These are phyloP conservation scores for Sporothrix luriei DNA, from an alignment of 2,329 filamentous ascomycete genomes.

Conservation along the genomic window DNA sequence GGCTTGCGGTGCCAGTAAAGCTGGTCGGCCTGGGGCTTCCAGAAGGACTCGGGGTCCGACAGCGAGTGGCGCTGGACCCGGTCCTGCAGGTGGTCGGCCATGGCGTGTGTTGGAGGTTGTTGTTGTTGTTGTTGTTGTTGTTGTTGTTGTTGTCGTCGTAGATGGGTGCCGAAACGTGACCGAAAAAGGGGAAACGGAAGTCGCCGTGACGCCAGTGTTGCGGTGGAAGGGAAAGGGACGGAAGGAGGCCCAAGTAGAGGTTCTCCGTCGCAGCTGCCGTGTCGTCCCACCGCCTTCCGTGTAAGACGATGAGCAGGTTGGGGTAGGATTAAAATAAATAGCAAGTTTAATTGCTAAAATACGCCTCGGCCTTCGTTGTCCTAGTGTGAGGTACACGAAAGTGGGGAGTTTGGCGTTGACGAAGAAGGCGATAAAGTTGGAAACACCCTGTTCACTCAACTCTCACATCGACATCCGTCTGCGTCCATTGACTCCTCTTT, in stretches of 20 bases:
- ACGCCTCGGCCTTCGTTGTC: conserved; percentile 6
- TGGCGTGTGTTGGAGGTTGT: conserved; percentile 31
- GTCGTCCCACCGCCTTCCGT: conserved; percentile 19
- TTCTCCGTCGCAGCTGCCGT: background rate
- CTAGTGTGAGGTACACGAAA: background rate
- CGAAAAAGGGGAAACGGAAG: background rate
- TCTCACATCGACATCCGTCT: background rate
- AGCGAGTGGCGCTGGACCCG: conserved; percentile 61
- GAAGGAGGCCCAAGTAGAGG: background rate
- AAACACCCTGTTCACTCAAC: background rate
- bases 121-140: too few species aligned
- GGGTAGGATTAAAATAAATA: conserved; percentile 18
- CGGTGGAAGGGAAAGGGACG: background rate
- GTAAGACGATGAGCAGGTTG: conserved; percentile 9
- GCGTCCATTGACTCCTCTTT: conserved; percentile 9
- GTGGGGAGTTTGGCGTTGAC: background rate
- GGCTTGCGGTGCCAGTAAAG: conserved; percentile 82
- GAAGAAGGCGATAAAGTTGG: background rate
- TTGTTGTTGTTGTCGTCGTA: too few species aligned
- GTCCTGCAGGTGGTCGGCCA: conserved; percentile 52
- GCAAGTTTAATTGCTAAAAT: conserved; percentile 18
- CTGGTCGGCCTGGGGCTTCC: conserved; percentile 71
- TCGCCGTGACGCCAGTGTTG: conserved; percentile 1
- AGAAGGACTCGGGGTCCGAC: conserved; percentile 70
- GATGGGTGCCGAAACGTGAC: background rate